These are phyloP conservation scores for Penicillium verhagenii DNA, from an alignment of 495 filamentous ascomycete species.

Conservation along the genomic window DNA sequence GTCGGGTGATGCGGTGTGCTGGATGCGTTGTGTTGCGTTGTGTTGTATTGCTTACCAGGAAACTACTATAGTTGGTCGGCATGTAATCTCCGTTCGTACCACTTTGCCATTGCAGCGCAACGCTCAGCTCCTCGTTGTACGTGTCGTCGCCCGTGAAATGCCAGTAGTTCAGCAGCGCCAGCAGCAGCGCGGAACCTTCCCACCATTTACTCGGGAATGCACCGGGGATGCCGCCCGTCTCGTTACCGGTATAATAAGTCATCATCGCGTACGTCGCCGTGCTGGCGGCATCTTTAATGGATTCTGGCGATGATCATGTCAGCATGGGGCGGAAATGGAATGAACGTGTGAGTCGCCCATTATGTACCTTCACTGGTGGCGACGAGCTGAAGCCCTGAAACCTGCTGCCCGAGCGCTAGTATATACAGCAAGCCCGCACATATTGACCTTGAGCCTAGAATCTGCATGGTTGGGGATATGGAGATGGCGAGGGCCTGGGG, in stretches of 20 bases:
- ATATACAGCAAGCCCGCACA: conserved; percentile 12
- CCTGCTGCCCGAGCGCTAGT: not conserved
- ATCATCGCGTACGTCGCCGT: conserved; percentile 16
- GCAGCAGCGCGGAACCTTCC: conserved; percentile 68
- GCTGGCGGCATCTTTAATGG: conserved; percentile 16
- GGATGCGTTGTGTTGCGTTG: too few relatives aligned
- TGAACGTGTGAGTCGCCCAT: too few relatives aligned
- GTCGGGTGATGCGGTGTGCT: too few relatives aligned
- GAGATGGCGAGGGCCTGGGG: not conserved
- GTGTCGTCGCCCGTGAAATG: conserved; percentile 63
- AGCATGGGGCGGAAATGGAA: too few relatives aligned
- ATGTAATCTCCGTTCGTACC: conserved; percentile 61
- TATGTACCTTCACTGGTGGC: conserved; percentile 11
- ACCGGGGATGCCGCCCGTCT: conserved; percentile 19
- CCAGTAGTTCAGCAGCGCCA: conserved; percentile 70
- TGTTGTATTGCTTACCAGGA: conserved; percentile 37
- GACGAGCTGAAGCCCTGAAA: conserved; percentile 7
- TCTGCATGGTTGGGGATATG: conserved; percentile 5
- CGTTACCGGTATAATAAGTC: conserved; percentile 20
- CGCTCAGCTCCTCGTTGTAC: conserved; percentile 60
- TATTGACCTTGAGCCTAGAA: conserved; percentile 7
- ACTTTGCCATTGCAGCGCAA: conserved; percentile 61
- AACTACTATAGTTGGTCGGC: conserved; percentile 41
- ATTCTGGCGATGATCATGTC: conserved; percentile 9
- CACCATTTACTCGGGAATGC: conserved; percentile 51